Conservation (phyloP, 768 basidiomycete species). For the Mycena vulgaris region DNA sequence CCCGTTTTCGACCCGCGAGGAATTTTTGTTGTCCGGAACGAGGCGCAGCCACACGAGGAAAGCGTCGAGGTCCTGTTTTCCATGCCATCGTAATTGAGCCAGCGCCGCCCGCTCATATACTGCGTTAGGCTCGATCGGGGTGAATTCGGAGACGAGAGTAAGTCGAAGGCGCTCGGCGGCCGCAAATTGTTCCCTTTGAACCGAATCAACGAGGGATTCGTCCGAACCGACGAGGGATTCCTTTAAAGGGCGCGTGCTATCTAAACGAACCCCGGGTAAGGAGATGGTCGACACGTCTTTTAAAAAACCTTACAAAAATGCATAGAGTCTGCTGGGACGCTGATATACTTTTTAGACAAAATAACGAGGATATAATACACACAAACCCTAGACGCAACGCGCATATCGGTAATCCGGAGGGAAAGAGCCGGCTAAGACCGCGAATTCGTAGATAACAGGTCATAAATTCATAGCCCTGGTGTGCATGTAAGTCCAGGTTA, state of each 20-base stretch:
- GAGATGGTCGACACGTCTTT: no score
- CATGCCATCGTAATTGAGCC: constrained; percentile 19
- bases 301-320: no score
- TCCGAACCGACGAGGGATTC: neutral
- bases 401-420: neutral
- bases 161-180: constrained; percentile 31
- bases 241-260: no score
- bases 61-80: constrained; percentile 6
- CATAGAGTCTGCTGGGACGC: neutral
- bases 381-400: neutral
- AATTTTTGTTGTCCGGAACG: constrained; percentile 33
- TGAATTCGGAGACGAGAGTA: constrained; percentile 9
- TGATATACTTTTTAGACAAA: neutral
- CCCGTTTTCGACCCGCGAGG: constrained; percentile 20
- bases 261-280: no score
- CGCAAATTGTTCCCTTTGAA: constrained; percentile 22
- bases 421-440: neutral
- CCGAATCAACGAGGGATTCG: constrained; percentile 17
- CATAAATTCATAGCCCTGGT: constrained; percentile 21
- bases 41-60: constrained; percentile 34
- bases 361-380: neutral
- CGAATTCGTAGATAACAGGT: constrained; percentile 9
- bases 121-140: constrained; percentile 21
- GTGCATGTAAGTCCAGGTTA: no score
- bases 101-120: constrained; percentile 36